phyloP scores from a whole-genome alignment of 169 alveolate species.

The Cytauxzoon felis region DNA sequence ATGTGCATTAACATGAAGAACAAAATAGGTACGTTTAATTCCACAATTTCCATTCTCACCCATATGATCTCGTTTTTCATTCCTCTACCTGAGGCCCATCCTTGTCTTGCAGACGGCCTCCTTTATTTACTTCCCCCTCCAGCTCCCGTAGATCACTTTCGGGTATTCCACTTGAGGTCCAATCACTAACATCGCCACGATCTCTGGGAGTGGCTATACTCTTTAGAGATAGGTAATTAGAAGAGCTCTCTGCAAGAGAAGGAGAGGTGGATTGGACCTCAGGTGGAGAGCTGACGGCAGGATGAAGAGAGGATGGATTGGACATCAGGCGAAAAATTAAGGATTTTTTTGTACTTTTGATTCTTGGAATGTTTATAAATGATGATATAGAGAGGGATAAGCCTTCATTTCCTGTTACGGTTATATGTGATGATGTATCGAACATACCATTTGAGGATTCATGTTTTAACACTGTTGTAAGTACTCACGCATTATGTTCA shows the following conservation, averaged over 20 bases:
- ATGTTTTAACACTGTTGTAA: conserved; percentile 70
- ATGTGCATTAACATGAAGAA: conserved; percentile 72
- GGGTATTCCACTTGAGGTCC: too few relatives aligned
- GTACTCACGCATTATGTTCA: conserved; percentile 73
- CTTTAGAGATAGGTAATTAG: too few relatives aligned
- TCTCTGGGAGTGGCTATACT: too few relatives aligned
- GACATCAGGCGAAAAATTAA: too few relatives aligned
- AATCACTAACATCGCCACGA: too few relatives aligned
- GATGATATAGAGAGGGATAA: conserved; percentile 25
- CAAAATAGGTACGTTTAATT: conserved; percentile 45
- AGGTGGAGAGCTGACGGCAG: too few relatives aligned
- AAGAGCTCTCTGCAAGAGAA: too few relatives aligned
- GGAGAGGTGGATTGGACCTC: too few relatives aligned
- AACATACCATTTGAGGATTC: conserved; percentile 53
- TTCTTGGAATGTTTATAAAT: not conserved
- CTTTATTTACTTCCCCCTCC: too few relatives aligned
- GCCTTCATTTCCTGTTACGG: conserved; percentile 71
- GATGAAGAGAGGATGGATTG: too few relatives aligned
- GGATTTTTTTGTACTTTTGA: not conserved
- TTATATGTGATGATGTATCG: conserved; percentile 66
- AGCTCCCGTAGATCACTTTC: too few relatives aligned
- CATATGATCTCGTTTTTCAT: not conserved
- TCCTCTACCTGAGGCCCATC: not conserved
- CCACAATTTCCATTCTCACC: not conserved
- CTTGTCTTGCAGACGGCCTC: too few relatives aligned